Evolutionary conservation across 148 eudicot genomes (phyloP).

Genomic region (Agrostemma githago): DNA sequence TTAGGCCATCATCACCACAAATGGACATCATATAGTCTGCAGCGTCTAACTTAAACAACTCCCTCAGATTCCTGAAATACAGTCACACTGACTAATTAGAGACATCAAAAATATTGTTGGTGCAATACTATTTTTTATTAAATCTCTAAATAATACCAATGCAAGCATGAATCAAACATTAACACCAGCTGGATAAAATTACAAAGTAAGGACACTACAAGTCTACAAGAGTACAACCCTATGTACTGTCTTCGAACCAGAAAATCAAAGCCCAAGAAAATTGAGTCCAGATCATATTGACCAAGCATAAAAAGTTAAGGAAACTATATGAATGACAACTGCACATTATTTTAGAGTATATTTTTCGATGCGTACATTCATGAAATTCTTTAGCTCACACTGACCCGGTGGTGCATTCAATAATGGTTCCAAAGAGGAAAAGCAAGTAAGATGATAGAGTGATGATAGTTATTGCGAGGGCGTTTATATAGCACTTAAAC

Average conservation of each 20-base stretch:
- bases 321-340: background rate
- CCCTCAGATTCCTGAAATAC: conserved; percentile 78
- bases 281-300: background rate
- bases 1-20: conserved; percentile 89
- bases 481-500: background rate
- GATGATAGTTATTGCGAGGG: background rate
- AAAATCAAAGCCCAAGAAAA: background rate
- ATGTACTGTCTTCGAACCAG: background rate
- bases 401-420: background rate
- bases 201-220: background rate
- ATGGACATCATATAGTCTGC: conserved; percentile 99
- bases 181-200: background rate
- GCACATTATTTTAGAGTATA: background rate
- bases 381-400: background rate
- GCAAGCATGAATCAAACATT: background rate
- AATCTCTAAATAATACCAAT: background rate
- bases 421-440: background rate
- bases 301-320: background rate
- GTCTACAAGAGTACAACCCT: background rate
- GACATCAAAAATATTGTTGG: background rate
- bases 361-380: background rate
- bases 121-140: too few relatives aligned
- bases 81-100: background rate
- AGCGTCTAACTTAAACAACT: conserved; percentile 91
- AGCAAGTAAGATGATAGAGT: background rate